Percentiles rank a stretch among this genome's conserved stretches.
Evolutionary conservation across 1,284 basidiomycete species (phyloP).

Genomic region (Amylostereum areolatum): DNA sequence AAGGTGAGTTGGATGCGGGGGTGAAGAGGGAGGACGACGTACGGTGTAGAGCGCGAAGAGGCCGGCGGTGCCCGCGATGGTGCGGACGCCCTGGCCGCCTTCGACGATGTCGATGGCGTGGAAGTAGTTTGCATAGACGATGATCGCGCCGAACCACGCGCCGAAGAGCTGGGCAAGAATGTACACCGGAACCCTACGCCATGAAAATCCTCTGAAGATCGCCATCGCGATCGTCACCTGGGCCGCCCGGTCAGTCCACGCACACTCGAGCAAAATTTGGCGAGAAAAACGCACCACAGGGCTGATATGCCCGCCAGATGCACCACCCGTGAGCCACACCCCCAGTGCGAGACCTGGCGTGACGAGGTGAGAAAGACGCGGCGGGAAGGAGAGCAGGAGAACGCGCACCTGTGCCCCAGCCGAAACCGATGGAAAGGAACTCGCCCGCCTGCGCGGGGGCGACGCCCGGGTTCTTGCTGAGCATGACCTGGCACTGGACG

Average conservation of each 20-base stretch:
- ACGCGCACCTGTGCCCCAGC: slow-evolving; percentile 57
- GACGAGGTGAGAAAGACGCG: background rate
- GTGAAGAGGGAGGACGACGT: slow-evolving; percentile 18
- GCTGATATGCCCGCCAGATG: slow-evolving; percentile 76
- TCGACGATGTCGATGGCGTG: slow-evolving; percentile 70
- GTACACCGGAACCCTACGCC: slow-evolving; percentile 72
- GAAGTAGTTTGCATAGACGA: slow-evolving; percentile 74
- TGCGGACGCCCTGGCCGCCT: slow-evolving; percentile 54
- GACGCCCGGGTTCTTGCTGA: slow-evolving; percentile 48
- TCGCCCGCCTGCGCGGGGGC: slow-evolving; percentile 49
- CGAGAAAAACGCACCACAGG: slow-evolving; percentile 45
- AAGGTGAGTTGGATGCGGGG: slow-evolving; percentile 1
- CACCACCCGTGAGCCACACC: slow-evolving; percentile 59
- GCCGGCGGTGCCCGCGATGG: slow-evolving; percentile 56
- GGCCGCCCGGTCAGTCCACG: slow-evolving; percentile 21
- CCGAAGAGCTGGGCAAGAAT: slow-evolving; percentile 70
- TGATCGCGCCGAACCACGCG: slow-evolving; percentile 56
- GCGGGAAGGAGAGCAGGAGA: background rate
- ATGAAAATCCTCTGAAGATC: slow-evolving; percentile 68
- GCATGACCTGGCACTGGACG: slow-evolving; percentile 56
- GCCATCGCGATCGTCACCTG: slow-evolving; percentile 61
- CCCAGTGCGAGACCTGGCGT: slow-evolving; percentile 47
- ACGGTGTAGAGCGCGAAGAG: slow-evolving; percentile 73
- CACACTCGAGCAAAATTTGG: slow-evolving; percentile 4
- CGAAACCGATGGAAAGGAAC: slow-evolving; percentile 54